A percentile compares a stretch with the other conserved stretches of the same genome.
Conservation (phyloP, 179 eudicot species). For the Patellifolia procumbens region DNA sequence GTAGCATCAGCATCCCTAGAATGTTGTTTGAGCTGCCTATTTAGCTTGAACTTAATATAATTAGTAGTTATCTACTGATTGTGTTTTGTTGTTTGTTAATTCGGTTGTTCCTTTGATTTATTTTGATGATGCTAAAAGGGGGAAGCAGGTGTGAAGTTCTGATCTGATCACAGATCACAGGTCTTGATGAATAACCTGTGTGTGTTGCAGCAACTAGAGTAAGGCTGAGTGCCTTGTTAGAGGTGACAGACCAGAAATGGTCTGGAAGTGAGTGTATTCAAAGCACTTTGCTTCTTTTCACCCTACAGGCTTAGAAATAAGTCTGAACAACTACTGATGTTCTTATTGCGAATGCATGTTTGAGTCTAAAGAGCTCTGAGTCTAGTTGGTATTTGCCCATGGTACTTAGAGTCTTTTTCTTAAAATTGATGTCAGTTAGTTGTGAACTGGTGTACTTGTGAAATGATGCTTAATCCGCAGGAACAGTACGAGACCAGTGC, state of each 20-base stretch:
- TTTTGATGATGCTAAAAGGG: neutral
- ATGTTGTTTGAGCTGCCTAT: neutral
- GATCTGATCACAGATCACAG: neutral
- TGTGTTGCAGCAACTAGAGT: neutral
- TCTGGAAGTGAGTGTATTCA: neutral
- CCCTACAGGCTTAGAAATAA: no score
- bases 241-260: neutral
- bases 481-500: no score
- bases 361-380: no score
- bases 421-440: no score
- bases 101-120: neutral
- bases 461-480: no score
- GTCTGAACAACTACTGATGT: no score
- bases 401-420: no score
- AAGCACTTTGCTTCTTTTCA: no score
- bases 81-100: no score
- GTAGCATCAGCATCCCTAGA: neutral
- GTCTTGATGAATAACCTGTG: neutral
- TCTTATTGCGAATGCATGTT: no score
- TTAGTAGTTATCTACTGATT: neutral
- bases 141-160: neutral
- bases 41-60: neutral
- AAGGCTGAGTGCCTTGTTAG: neutral
- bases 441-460: no score
- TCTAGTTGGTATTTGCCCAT: no score